These are phyloP conservation scores for Arthrobotrys sinensis DNA, from an alignment of 2,329 filamentous ascomycete genomes.

Conservation along the genomic window DNA sequence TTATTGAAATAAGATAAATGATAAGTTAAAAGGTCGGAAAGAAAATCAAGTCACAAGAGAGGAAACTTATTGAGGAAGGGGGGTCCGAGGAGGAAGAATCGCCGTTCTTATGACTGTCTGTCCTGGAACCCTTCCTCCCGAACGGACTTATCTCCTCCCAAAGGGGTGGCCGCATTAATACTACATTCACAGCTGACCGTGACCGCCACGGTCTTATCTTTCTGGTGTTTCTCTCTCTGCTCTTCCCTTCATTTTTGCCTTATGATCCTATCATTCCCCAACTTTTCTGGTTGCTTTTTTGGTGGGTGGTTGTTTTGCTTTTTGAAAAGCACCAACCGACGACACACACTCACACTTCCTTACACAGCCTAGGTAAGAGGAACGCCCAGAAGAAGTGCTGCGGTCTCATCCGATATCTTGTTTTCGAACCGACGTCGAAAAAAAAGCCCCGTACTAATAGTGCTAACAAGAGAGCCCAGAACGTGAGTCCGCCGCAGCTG, in stretches of 20 bases:
- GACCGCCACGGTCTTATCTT: slow-evolving; percentile 35
- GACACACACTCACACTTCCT: slow-evolving; percentile 27
- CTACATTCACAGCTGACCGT: slow-evolving; percentile 36
- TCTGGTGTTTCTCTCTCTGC: slow-evolving; percentile 34
- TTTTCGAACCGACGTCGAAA: not conserved
- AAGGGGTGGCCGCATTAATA: slow-evolving; percentile 23
- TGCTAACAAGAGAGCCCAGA: not conserved
- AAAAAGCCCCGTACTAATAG: not conserved
- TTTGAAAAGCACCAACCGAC: slow-evolving; percentile 4
- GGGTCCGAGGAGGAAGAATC: slow-evolving; percentile 21
- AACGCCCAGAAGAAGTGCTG: not conserved
- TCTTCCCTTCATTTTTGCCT: slow-evolving; percentile 15
- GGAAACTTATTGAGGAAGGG: slow-evolving; percentile 7
- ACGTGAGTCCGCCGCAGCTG: not conserved
- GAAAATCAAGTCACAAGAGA: slow-evolving; percentile 5
- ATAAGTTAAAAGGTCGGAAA: not conserved
- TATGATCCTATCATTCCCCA: slow-evolving; percentile 59
- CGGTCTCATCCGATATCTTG: slow-evolving; percentile 54
- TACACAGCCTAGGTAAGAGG: slow-evolving; percentile 32
- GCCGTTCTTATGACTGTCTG: slow-evolving; percentile 48
- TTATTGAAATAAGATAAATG: not conserved
- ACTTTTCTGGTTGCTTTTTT: slow-evolving; percentile 28
- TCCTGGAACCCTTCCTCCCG: slow-evolving; percentile 10
- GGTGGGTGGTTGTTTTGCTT: slow-evolving; percentile 44
- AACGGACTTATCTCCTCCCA: slow-evolving; percentile 28